These are phyloP conservation scores for Phascolomyces articulosus DNA, from an alignment of 371 early-diverging fungal genomes.

Conservation along the genomic window DNA sequence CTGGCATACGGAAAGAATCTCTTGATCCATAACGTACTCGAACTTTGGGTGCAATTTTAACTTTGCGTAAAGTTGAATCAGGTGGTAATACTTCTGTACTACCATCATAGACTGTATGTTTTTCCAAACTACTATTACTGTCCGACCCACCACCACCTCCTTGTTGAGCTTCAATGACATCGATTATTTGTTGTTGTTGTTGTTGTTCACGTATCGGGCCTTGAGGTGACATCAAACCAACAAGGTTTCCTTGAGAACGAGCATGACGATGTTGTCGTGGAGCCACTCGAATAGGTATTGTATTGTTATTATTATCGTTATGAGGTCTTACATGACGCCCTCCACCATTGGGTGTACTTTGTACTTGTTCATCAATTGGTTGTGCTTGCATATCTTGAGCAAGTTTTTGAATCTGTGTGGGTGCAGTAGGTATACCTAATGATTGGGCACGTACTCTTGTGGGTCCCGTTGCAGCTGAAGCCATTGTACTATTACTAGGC, in stretches of 20 bases:
- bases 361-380: constrained; percentile 3
- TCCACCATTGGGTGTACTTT: neutral
- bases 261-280: constrained; percentile 29
- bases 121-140: constrained; percentile 16
- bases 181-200: constrained; percentile 3
- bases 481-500: neutral
- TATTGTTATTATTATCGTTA: neutral
- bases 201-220: constrained; percentile 1
- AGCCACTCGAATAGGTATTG: neutral
- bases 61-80: constrained; percentile 20
- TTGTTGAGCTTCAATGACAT: neutral
- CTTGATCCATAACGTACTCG: constrained; percentile 41
- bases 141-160: neutral
- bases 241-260: constrained; percentile 38
- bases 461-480: no score
- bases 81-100: neutral
- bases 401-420: constrained; percentile 18
- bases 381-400: constrained; percentile 22
- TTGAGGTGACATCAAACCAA: constrained; percentile 26
- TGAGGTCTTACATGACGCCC: constrained; percentile 5
- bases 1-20: constrained; percentile 34
- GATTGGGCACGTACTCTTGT: constrained; percentile 22
- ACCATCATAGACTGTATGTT: constrained; percentile 13
- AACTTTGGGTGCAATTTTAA: constrained; percentile 40
- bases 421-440: constrained; percentile 11